Percentiles rank a stretch among this genome's conserved stretches.
Evolutionary conservation across 495 filamentous ascomycete genomes (phyloP).

Genomic region (Neurospora discreta): DNA sequence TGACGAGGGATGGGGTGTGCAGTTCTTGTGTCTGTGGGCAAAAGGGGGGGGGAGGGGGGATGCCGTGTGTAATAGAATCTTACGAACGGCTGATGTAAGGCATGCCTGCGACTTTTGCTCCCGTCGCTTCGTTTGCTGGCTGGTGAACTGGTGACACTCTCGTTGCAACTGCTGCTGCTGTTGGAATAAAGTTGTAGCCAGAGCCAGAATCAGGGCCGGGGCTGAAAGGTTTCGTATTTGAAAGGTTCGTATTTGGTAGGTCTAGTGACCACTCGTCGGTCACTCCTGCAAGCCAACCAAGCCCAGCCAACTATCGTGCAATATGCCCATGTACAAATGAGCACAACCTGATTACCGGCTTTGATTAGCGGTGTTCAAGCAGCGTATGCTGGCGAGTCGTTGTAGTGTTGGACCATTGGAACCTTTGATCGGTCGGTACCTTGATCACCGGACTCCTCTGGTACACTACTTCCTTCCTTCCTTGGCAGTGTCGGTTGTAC

Average conservation of each 20-base stretch:
- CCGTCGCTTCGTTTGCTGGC: neutral
- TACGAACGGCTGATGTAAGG: neutral
- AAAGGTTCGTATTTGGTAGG: neutral
- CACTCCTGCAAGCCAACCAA: neutral
- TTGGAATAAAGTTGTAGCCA: neutral
- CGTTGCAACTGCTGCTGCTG: neutral
- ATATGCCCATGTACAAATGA: neutral
- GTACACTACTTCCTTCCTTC: neutral
- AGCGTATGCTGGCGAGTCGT: neutral
- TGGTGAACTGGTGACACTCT: neutral
- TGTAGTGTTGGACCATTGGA: neutral
- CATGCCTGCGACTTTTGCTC: neutral
- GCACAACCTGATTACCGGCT: neutral
- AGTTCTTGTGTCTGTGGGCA: neutral
- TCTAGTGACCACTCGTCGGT: neutral
- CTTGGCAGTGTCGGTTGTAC: neutral
- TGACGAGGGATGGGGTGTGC: neutral
- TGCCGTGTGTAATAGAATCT: neutral
- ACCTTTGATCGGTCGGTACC: neutral
- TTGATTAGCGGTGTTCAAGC: neutral
- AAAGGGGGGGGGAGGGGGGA: neutral
- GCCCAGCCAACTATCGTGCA: neutral
- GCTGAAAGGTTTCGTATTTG: no score
- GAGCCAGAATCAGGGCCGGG: neutral
- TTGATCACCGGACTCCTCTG: neutral